Base-by-base conservation (phyloP, 108 stramenopile genomes). In the Aurantiochytrium sp. region DNA sequence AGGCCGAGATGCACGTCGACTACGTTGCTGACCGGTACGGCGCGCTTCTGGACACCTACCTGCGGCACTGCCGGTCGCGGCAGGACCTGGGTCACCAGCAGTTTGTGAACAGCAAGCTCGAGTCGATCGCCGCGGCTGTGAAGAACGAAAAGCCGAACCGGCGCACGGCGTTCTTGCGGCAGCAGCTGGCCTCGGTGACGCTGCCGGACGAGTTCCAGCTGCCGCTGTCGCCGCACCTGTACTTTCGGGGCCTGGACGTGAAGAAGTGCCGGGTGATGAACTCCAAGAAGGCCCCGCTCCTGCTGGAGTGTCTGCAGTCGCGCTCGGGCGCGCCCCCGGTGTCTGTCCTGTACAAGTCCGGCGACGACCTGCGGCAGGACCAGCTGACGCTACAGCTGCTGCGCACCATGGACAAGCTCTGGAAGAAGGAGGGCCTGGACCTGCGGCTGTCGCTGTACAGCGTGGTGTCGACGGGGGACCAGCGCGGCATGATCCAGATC, bases 361-460 rank as follows among this genome's bases (percentile, higher is more conserved):
- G 94, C 24, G 94, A 94, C 53, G 94, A 94, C 69, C 55, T 94
- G 53, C 90, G 94, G 15, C 94, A 94, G 81, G 94, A 94, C 85
- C 91, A 92, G 88, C 90, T 94, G 55, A 93, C 91, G 30, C 87
- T 94, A 50, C 93, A 93, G 89, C 52, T 94, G 54, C 50, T 94
- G 36, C 87, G 91, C 15, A 65, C 93, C 30, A 94, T 94, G 93
- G 92, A 94, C 90, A 53, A 41, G 68, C 86, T 93, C 59, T 93
- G 93, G 92, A 88, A 85, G 37, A 52, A 69, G 31, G 89, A 89
- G 39, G 93, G 91, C 45, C 69, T 93, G 32, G 92, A 92, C 53
- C 52, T 89, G 53, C 37, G 89, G 4, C 37, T 90, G 68, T 55
- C 36, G 39, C 54, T 91, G 19, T 94, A 94, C 86, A 89, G 90